Evolutionary conservation across 176 grass and related monocot genomes (phyloP), one percentile per base, ranked within the genome.

Genomic region (Triticum monococcum): DNA sequence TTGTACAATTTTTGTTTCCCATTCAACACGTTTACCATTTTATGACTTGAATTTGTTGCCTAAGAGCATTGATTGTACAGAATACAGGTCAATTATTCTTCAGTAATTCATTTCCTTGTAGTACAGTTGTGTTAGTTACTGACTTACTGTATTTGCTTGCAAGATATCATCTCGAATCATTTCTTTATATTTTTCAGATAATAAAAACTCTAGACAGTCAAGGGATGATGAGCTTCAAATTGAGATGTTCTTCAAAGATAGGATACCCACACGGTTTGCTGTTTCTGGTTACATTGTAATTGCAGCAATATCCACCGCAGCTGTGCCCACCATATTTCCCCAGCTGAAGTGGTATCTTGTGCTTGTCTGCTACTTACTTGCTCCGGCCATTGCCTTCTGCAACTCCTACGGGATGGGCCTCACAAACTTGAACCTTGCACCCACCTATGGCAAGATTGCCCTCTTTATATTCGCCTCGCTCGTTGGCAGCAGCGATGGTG

Each of bases 321-420:
- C 30, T 72, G 88, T 90, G 63, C 88, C 88, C 72, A 23, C 24
- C 37, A 78, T 90, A 90, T 90, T 90, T 70, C 88, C 88, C 30
- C 79, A 90, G 37, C 79, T 90, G n/a, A 86, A 72, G 88, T 86
- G 88, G 88, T 78, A 82, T 75, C 64, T 90, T 86, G 83, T 90
- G 50, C 79, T 90, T 14, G 25, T 36, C 30, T 90, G 84, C 64
- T 90, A 90, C 64, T 78, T 90, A 64, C 52, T 90, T 72, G 83
- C 62, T 90, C 88, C 88, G 52, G 88, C 84, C 52, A 60, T 90
- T 82, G 88, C 88, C 5, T 90, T 90, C 79, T 90, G 84, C 72
- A 90, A 90, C 79, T 86, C 88, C 30, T 90, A 90, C 0, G 88
- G 84, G 32, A 82, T 82, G 88, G 88, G 88, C 9, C 88, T 90